phyloP scores from a whole-genome alignment of 768 basidiomycete genomes.

The Lactarius vividus region DNA sequence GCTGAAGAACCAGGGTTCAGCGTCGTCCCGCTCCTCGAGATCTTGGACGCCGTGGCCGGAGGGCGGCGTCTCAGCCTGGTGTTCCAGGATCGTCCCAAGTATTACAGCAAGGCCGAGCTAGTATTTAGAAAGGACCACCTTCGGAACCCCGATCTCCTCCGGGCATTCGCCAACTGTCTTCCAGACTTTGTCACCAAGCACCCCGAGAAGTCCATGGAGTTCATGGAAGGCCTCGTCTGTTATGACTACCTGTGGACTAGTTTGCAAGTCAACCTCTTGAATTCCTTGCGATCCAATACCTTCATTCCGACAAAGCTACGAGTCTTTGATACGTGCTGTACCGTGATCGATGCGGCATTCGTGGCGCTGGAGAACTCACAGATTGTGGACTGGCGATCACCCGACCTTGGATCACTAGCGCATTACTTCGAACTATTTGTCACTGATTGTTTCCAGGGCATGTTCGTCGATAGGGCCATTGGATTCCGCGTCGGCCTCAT shows the following conservation, averaged over 20 bases:
- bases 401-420: constrained; percentile 4
- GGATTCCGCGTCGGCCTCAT: constrained; percentile 6
- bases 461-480: not conserved
- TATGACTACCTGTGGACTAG: constrained; percentile 9
- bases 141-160: constrained; percentile 3
- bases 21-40: not conserved
- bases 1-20: not conserved
- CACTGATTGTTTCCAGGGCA: not conserved
- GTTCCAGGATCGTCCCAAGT: not conserved
- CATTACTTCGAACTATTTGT: constrained; percentile 10
- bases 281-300: not conserved
- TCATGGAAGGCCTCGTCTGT: constrained; percentile 5
- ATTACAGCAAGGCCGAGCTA: not conserved
- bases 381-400: constrained; percentile 9
- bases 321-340: constrained; percentile 2
- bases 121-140: constrained; percentile 14
- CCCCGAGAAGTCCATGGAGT: not conserved
- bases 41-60: not conserved
- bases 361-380: not conserved
- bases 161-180: constrained; percentile 14
- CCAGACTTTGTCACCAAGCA: not conserved
- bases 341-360: constrained; percentile 5
- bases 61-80: not conserved
- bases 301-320: not conserved
- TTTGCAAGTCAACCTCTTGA: constrained; percentile 10